Base-by-base conservation (phyloP, 2,329 filamentous ascomycete species). In the Aureobasidium pullulans region DNA sequence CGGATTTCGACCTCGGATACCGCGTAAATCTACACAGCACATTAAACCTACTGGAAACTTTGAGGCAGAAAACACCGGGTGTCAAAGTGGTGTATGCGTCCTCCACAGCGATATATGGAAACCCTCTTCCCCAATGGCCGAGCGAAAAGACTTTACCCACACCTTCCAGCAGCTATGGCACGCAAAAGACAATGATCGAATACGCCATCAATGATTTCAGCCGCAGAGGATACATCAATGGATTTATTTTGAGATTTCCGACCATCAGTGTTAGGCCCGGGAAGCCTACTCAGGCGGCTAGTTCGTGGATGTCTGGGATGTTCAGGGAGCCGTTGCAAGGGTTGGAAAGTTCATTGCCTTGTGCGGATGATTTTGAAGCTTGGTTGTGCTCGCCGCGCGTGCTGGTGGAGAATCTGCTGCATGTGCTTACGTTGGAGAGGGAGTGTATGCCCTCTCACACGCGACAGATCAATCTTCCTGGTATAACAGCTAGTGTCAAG, bases 341-440 rank as follows among this genome's bases (percentile, higher is more conserved):
- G 5, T 66, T 77, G 56, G 78, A 78, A 63, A 78, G 76, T 46
- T 70, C 77, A 32, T 66, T 84, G 15, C 82, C 82, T 73, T 83
- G 61, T 71, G 74, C 58, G 72, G 75, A 72, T 60, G 75, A 77
- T 43, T 80, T 82, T 48, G 75, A 81, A 52, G 76, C 82, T 62
- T 84, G 82, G 82, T 75, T 84, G 43, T 81, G 79, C 61, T 81
- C 78, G 48, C 81, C 82, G 6, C 74, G 76, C 47, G 81, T 78
- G 2, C 69, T 84, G 62, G 76, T 82, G 23, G 73, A 74, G 66
- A 84, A 84, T 66, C 67, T 84, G 50, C 68, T 82, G 31, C 76
- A 80, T 65, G 79, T 80, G 5, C 72, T 79, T 54, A 74, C 75
- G 16, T 68, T 84, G 23, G 75, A 77, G 2, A 74, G 70, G 34